Evolutionary conservation across 2,329 filamentous ascomycete species (phyloP), one percentile per base, ranked within the genome.

Genomic region (Aspergillus fumigatiaffinis): DNA sequence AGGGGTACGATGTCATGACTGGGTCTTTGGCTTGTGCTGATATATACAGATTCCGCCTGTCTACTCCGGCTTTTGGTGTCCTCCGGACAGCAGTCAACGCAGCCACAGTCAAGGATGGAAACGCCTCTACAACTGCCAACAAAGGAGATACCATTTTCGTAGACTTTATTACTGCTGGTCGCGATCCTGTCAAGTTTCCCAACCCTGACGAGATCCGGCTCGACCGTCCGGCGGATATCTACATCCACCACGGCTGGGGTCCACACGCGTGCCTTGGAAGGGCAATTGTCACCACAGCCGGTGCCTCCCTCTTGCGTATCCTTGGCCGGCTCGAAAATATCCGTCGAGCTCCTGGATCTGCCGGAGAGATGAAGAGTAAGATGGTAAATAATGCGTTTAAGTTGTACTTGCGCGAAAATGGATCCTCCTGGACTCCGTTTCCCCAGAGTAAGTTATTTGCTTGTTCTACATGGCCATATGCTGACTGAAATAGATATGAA

Each of bases 1-100:
- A 60, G 28, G 58, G 56, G 58, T 60, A 49, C 2, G 26, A 12
- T n/a, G 26, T 21, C 17, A 12, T 5, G 9, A 21, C 8, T 12
- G 2, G 14, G 9, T 32, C 1, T 7, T n/a, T 35, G 0, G 12
- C 9, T 10, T 21, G 10, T 20, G 53, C 44, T 53, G 17, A 55
- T 32, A 1, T 20, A 12, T 25, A 32, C 38, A 58, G 58, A 52
- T 60, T 58, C 51, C 58, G 58, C 41, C 41, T 60, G 29, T 58
- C 56, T 14, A 55, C 58, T 6, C 58, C 58, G 5, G 55, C 55
- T 10, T 58, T 58, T 41, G 58, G 58, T 25, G 58, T 60, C 20
- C 55, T 60, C 10, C 58, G 58, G 5, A 53, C 35, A 6, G 51
- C 54, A 32, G 41, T 44, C 3, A 44, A 50, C 1, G 50, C 50